phyloP scores from a whole-genome alignment of 495 filamentous ascomycete species.

The Penicillium verhagenii region DNA sequence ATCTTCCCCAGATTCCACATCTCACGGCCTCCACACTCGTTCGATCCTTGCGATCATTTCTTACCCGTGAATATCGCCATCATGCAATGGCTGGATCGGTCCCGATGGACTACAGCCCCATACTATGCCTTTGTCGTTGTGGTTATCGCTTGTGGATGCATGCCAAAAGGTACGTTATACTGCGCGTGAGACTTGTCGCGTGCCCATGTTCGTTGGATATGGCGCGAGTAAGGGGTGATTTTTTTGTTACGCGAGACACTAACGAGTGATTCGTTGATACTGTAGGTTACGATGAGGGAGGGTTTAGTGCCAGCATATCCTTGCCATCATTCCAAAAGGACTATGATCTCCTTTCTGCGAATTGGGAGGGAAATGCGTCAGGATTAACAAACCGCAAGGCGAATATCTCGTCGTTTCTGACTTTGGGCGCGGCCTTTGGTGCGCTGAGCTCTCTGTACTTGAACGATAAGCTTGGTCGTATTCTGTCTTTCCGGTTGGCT shows the following conservation, averaged over 20 bases:
- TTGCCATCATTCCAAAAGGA: slow-evolving; percentile 41
- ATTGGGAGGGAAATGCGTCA: slow-evolving; percentile 36
- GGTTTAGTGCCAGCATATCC: slow-evolving; percentile 43
- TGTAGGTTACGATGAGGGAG: slow-evolving; percentile 50
- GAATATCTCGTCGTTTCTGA: slow-evolving; percentile 48
- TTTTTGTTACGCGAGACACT: too few species aligned
- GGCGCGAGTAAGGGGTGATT: neutral
- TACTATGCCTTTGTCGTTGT: slow-evolving; percentile 41
- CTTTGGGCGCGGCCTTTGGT: slow-evolving; percentile 44
- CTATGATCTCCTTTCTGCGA: slow-evolving; percentile 35
- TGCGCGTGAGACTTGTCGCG: neutral
- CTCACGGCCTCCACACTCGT: slow-evolving; percentile 5
- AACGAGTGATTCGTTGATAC: neutral
- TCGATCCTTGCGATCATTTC: neutral
- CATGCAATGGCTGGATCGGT: slow-evolving; percentile 34
- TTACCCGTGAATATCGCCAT: slow-evolving; percentile 5
- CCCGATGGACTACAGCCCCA: slow-evolving; percentile 40
- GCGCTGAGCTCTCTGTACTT: slow-evolving; percentile 38
- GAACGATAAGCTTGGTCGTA: slow-evolving; percentile 42
- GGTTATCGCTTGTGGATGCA: slow-evolving; percentile 43
- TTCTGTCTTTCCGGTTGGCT: slow-evolving; percentile 40
- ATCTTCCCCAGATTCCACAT: slow-evolving; percentile 15
- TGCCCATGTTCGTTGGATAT: neutral
- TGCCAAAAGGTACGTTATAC: slow-evolving; percentile 44
- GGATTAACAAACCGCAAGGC: slow-evolving; percentile 42